Base-by-base conservation (phyloP, 805 yeast genomes). In the Scheffersomyces lignosus region DNA sequence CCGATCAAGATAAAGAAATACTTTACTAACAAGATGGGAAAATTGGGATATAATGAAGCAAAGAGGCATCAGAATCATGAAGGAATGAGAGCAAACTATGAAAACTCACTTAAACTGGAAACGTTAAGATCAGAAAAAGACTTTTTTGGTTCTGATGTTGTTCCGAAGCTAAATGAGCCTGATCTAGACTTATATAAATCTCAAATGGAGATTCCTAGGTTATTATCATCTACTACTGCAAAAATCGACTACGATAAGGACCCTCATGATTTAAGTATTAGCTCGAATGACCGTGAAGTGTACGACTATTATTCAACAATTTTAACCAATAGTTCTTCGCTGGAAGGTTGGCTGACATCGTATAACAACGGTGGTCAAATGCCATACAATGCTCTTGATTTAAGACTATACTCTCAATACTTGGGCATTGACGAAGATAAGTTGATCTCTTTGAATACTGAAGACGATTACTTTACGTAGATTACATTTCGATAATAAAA, bases 391-490 rank as follows among this genome's bases (percentile, higher is more conserved):
- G 22, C 44, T 1, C 40, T 42, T 15, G 60, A 58, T 36, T 31
- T 48, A 16, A 41, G 44, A 20, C 15, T 54, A n/a, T 59, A 59
- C 36, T 39, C 49, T n/a, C 41, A 47, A 14, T 59, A 58, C 30
- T 34, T 51, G 9, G 65, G 63, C 5, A 38, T 45, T 9, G 61
- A 56, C 9, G 58, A 48, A 3, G 56, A 51, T 9, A 40, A 36
- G 28, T 29, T 34, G 4, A 41, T 53, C 13, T 46, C 48, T 24
- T 43, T 58, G 13, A 50, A 45, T 26, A 47, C 65, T 5, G 58
- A 58, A 37, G 62, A 61, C 35, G 53, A 61, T 35, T 61, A 61
- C 33, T 60, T 61, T 27, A 44, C 34, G 13, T 47, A 18, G 33
- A 15, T 13, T 4, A 32, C 23, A 29, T 9, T 22, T 22, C n/a